Evolutionary conservation across 768 basidiomycete genomes (phyloP), one percentile per base, ranked within the genome.

Genomic region (Amanita exitialis): DNA sequence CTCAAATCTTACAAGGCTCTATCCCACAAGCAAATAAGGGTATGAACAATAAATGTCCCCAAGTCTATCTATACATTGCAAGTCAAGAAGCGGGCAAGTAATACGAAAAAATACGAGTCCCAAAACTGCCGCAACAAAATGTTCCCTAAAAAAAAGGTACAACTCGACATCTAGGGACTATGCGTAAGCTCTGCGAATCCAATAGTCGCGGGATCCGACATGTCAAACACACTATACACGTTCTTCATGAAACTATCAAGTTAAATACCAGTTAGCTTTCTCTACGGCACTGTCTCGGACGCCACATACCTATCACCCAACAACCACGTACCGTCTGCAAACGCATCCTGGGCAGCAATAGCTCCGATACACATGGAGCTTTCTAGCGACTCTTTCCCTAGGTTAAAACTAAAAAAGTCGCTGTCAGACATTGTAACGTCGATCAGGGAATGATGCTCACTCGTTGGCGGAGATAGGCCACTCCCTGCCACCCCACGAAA

Each of bases 171-270:
- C 27, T 28, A 28, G 27, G 27, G 27, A 9, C 27, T 8, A 3
- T 28, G 1, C 27, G 27, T 28, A 28, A 51, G 43, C 12, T 35
- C 18, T 18, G 68, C 69, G 28, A 70, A 70, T 30, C 69, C 69
- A 51, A 72, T 53, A 7, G 62, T 63, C 38, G 53, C 55, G 27
- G 62, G 61, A 27, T 35, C 3, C 44, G 28, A 69, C 18, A 30
- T 30, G 53, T 71, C 68, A 46, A 74, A 74, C 21, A 59, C 59
- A 1, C 69, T 57, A 54, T 74, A 76, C n/a, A 72, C 69, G 47
- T 68, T 69, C 54, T 60, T 62, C 60, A 75, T 52, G 58, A 75
- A 74, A 18, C 48, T 49, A n/a, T n/a, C n/a, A n/a, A n/a, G 27
- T 8, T 7, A 35, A 28, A 67, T 68, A 70, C 70, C 23, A 71